Evolutionary conservation across 2,329 filamentous ascomycete genomes (phyloP).

Genomic region (Fusarium sp.): DNA sequence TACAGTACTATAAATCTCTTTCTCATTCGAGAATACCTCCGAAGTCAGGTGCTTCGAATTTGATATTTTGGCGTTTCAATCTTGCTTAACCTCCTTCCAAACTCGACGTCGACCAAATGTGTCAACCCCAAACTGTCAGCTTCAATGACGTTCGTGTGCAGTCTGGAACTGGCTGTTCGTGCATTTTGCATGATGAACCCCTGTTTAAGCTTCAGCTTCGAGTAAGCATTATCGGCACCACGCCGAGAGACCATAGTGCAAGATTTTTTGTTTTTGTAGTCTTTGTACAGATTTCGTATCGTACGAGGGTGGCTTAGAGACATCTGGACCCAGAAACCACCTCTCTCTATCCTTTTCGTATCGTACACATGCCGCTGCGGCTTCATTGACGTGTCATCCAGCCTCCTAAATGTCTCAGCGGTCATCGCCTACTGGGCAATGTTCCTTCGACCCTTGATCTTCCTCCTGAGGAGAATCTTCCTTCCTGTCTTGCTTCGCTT

Average conservation of each 20-base stretch:
- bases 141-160: neutral
- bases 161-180: constrained; percentile 13
- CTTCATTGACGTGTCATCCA: constrained; percentile 17
- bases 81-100: constrained; percentile 9
- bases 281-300: constrained; percentile 43
- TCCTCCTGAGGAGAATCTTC: constrained; percentile 65
- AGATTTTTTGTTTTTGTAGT: constrained; percentile 28
- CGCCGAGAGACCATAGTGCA: constrained; percentile 16
- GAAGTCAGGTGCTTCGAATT: constrained; percentile 19
- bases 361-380: constrained; percentile 40
- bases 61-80: neutral
- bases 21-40: constrained; percentile 30
- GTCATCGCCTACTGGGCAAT: constrained; percentile 40
- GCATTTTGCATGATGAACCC: constrained; percentile 11
- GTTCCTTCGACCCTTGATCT: constrained; percentile 63
- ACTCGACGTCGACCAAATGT: constrained; percentile 18
- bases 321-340: constrained; percentile 14
- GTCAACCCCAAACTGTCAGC: constrained; percentile 1
- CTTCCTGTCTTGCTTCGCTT: constrained; percentile 63
- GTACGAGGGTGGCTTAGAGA: constrained; percentile 22
- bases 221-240: constrained; percentile 18
- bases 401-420: neutral
- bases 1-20: constrained; percentile 1
- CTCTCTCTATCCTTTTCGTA: constrained; percentile 32
- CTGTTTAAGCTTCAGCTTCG: constrained; percentile 9